Percentiles rank a stretch among this genome's conserved stretches.
Conservation (phyloP, 1,139 yeast genomes). For the Candida buenavistaensis region DNA sequence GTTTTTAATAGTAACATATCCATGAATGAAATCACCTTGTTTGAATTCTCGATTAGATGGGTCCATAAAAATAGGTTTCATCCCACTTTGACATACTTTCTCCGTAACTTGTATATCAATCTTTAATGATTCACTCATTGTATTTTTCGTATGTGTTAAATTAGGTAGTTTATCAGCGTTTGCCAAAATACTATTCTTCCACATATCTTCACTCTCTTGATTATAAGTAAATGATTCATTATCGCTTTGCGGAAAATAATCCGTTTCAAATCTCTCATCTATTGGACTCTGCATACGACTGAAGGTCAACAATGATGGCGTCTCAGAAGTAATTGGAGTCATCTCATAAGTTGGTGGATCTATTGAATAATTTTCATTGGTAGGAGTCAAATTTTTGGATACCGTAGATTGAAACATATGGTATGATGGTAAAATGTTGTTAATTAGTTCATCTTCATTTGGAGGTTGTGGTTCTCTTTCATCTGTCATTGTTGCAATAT, state of each 20-base stretch:
- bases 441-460: slow-evolving; percentile 33
- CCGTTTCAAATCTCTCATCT: slow-evolving; percentile 8
- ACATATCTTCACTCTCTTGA: slow-evolving; percentile 32
- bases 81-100: slow-evolving; percentile 44
- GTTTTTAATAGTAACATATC: slow-evolving; percentile 39
- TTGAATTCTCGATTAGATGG: slow-evolving; percentile 31
- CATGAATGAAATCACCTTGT: slow-evolving; percentile 44
- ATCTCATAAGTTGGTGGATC: slow-evolving; percentile 48
- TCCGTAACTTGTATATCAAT: slow-evolving; percentile 38
- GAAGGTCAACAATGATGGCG: slow-evolving; percentile 16
- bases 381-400: slow-evolving; percentile 37
- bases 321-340: slow-evolving; percentile 30
- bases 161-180: slow-evolving; percentile 43
- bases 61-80: slow-evolving; percentile 32
- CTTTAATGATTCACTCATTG: slow-evolving; percentile 28
- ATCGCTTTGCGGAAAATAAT: slow-evolving; percentile 3
- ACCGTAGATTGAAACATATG: slow-evolving; percentile 49
- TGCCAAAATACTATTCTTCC: slow-evolving; percentile 48
- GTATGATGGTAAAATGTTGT: slow-evolving; percentile 46
- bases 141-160: slow-evolving; percentile 28
- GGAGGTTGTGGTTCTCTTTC: slow-evolving; percentile 10
- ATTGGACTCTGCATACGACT: slow-evolving; percentile 21
- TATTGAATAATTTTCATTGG: slow-evolving; percentile 40
- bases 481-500: no score
- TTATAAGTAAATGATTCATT: slow-evolving; percentile 14